phyloP scores from a whole-genome alignment of 176 grass and related monocot genomes.

The Alopecurus myosuroides region DNA sequence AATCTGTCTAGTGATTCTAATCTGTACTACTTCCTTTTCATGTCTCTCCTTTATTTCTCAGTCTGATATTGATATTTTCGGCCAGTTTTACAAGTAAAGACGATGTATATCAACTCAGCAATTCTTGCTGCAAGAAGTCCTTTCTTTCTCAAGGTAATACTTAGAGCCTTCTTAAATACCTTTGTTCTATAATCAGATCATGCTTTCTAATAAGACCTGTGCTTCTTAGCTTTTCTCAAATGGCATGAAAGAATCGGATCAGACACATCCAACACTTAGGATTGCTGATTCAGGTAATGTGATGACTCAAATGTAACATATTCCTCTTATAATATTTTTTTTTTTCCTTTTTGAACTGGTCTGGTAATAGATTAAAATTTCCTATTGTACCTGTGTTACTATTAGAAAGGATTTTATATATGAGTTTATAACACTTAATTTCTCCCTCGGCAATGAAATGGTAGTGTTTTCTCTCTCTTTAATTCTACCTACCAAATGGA shows the following conservation, averaged over 20 bases:
- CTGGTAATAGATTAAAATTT: background rate
- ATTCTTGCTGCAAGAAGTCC: conserved; percentile 95
- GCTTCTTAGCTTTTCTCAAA: conserved; percentile 88
- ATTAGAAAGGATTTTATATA: background rate
- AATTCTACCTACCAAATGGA: background rate
- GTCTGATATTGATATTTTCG: conserved; percentile 1
- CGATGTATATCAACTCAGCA: conserved; percentile 86
- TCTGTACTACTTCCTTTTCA: background rate
- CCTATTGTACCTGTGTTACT: background rate
- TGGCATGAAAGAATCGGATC: conserved; percentile 97
- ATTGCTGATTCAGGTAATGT: background rate
- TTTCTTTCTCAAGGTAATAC: conserved; percentile 94
- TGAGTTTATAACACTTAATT: background rate
- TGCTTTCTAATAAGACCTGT: conserved; percentile 22
- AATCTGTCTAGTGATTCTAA: background rate
- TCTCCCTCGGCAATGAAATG: background rate
- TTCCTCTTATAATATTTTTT: background rate
- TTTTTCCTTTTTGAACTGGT: too few relatives aligned
- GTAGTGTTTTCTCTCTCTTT: background rate
- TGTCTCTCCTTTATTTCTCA: background rate
- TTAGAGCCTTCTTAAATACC: background rate
- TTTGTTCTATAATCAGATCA: background rate
- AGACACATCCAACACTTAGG: conserved; percentile 39
- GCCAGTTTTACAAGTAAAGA: conserved; percentile 56
- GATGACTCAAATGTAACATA: background rate